phyloP scores from a whole-genome alignment of 305 asterid genomes.

The Stenogyne calaminthoides region DNA sequence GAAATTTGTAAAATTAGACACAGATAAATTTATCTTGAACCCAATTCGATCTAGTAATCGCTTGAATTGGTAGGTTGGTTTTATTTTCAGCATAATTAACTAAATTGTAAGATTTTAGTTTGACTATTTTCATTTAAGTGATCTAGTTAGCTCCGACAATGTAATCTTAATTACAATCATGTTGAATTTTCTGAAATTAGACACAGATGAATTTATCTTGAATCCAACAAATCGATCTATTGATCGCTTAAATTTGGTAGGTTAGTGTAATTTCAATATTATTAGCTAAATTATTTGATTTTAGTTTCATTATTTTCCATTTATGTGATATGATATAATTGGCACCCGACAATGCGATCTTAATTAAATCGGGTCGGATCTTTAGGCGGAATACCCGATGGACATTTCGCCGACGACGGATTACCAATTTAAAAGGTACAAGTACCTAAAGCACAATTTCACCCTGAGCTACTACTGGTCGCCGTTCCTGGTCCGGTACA shows the following conservation, averaged over 20 bases:
- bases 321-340: no score
- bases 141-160: no score
- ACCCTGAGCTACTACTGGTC: slow-evolving; percentile 20
- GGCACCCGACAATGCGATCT: background rate
- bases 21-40: no score
- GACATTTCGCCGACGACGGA: slow-evolving; percentile 21
- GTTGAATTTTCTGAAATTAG: no score
- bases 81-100: background rate
- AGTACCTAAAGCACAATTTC: background rate
- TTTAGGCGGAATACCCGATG: slow-evolving; percentile 8
- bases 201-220: background rate
- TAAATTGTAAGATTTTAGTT: no score
- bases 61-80: background rate
- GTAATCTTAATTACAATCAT: no score
- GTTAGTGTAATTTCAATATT: background rate
- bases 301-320: background rate
- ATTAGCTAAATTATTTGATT: background rate
- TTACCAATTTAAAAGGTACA: slow-evolving; percentile 11
- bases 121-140: no score
- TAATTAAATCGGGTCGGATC: background rate
- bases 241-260: background rate
- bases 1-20: no score
- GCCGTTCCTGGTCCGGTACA: slow-evolving; percentile 17
- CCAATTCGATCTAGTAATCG: background rate
- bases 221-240: background rate